Base-by-base conservation (phyloP, 2,329 filamentous ascomycete species). In the Fusarium brachygibbosum region DNA sequence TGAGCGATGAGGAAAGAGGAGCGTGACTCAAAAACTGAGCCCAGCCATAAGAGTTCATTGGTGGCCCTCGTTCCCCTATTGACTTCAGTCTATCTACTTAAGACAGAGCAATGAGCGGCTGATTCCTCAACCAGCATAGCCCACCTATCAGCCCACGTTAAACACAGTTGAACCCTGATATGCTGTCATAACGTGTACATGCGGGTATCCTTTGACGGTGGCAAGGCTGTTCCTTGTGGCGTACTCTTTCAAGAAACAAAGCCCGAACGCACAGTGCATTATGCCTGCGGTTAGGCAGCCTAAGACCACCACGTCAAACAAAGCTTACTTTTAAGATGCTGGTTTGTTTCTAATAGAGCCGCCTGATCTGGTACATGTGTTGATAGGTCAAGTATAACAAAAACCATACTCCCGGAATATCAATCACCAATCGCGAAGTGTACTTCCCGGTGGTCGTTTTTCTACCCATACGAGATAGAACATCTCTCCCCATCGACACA, bases 381-480 rank as follows among this genome's bases (percentile, higher is more conserved):
- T 28, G 32, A 8, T 12, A 11, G 25, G 14, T 29, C 25, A 25
- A 38, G 34, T 37, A 29, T 51, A 21, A 37, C 13, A 31, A 40
- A 53, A 31, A n/a, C 23, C 25, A 45, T 31, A 10, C 14, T 21
- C 14, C n/a, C n/a, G 31, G n/a, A n/a, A 19, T 14, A 21, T 9
- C 29, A 34, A 45, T 63, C 8, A 13, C 17, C 31, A 14, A 35
- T 37, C 34, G 6, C 28, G 13, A 21, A 53, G 28, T 37, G 14
- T 16, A 11, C 34, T 35, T 19, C 34, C 14, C 10, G n/a, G 11
- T 29, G 34, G n/a, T 16, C 35, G 14, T 16, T 38, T 9, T 19
- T 16, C 34, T 38, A 55, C 55, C 50, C 53, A 71, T 70, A 68
- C 65, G 64, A 71, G 68, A 74, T 72, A 68, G 71, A 66, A 61